A percentile compares a stretch with the other conserved stretches of the same genome.
Conservation (phyloP, 495 filamentous ascomycete genomes). For the Aspergillus hancockii region DNA sequence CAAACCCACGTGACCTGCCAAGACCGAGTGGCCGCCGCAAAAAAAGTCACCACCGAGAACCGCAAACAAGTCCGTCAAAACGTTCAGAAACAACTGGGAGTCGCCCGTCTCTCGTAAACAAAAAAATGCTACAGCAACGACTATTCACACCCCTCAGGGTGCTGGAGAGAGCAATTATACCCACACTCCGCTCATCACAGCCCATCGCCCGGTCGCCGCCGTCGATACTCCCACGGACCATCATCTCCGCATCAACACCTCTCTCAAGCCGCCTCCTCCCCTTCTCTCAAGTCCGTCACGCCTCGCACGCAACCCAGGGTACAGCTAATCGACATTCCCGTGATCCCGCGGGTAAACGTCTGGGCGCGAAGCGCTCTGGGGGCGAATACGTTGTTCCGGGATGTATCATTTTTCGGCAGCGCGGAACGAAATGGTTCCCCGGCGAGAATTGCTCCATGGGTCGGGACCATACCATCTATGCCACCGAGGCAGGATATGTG, state of each 20-base stretch:
- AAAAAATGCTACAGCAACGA: slow-evolving; percentile 44
- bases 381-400: slow-evolving; percentile 91
- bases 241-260: slow-evolving; percentile 35
- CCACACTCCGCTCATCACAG: slow-evolving; percentile 29
- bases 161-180: slow-evolving; percentile 39
- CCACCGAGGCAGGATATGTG: slow-evolving; percentile 80
- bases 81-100: neutral
- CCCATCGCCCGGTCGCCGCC: slow-evolving; percentile 22
- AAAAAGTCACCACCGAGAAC: slow-evolving; percentile 28
- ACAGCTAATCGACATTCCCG: slow-evolving; percentile 79
- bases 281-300: slow-evolving; percentile 61
- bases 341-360: slow-evolving; percentile 86
- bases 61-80: neutral
- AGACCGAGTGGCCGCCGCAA: slow-evolving; percentile 28
- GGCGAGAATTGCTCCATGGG: slow-evolving; percentile 94
- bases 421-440: slow-evolving; percentile 90
- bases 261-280: slow-evolving; percentile 33
- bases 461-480: slow-evolving; percentile 96
- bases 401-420: slow-evolving; percentile 97
- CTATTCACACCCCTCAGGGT: slow-evolving; percentile 42
- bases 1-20: slow-evolving; percentile 32
- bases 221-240: slow-evolving; percentile 42
- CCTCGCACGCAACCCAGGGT: slow-evolving; percentile 84
- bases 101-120: slow-evolving; percentile 13
- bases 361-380: slow-evolving; percentile 90